Evolutionary conservation across 1,139 yeast species (phyloP).

Genomic region (Candida albicans): DNA sequence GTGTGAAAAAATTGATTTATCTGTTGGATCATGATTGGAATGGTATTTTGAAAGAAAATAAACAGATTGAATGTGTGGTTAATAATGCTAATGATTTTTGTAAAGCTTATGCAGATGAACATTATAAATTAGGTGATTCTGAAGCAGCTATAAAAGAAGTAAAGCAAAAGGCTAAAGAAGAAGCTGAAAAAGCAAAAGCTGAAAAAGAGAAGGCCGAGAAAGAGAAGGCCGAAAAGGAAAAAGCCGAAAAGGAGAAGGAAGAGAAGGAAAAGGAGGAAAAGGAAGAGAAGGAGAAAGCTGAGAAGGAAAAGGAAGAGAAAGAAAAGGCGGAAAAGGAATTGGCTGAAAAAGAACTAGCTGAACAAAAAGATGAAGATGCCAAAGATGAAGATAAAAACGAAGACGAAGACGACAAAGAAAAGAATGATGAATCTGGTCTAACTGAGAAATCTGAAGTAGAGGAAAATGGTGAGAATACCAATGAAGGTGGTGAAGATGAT

Average conservation of each 20-base stretch:
- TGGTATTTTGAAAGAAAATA: constrained; percentile 1
- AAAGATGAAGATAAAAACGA: background rate
- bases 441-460: background rate
- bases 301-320: background rate
- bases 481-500: background rate
- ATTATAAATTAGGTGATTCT: constrained; percentile 7
- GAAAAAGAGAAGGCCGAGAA: background rate
- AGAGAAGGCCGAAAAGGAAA: background rate
- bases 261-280: background rate
- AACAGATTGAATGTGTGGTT: constrained; percentile 19
- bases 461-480: background rate
- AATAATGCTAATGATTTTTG: constrained; percentile 20
- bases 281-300: background rate
- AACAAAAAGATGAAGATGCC: background rate
- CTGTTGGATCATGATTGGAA: constrained; percentile 6
- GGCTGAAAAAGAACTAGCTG: background rate
- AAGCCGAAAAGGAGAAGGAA: background rate
- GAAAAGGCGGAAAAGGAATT: background rate
- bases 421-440: background rate
- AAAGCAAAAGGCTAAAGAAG: constrained; percentile 1
- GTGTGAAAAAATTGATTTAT: constrained; percentile 5
- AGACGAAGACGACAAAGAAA: background rate
- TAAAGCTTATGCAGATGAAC: constrained; percentile 19
- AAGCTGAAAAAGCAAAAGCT: constrained; percentile 1
- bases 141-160: constrained; percentile 4